Base-by-base conservation (phyloP, 78 protist species). In the Trichosphaerium sp. region DNA sequence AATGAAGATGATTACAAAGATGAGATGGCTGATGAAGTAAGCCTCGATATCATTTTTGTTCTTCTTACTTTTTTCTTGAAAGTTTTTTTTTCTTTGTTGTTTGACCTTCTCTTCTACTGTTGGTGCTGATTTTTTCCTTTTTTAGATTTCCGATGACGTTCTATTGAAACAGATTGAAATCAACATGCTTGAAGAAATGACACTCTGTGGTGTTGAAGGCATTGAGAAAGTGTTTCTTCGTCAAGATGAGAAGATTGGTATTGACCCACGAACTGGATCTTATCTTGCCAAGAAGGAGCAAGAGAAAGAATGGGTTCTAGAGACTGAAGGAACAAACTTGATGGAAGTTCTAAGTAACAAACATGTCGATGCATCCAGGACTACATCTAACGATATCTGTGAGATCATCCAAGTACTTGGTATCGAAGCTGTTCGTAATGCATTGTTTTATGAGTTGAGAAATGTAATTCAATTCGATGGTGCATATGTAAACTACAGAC, bases 401-500 rank as follows among this genome's bases (percentile, higher is more conserved):
- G 99, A 97, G 82, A 74, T 89, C 39, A 18, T 82, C 66, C 51
- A 79, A 4, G 75, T 69, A 5, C 75, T 98, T 6, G 99, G 99
- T 32, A 90, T 98, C 69, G 99, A 98, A 67, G 99, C 99, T 0
- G 97, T 87, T 14, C 83, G 99, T 23, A 38, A 32, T 44, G 57
- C 97, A 1, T 84, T 98, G 23, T 41, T 75, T 15, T 34, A 68
- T 42, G 98, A 95, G 47, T 59, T 98, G n/a, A 59, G 91, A 26
- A 61, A 70, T 2, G 95, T 92, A 34, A 63, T 94, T 66, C 71
- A 54, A 34, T 78, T 87, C 42, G 90, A 93, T 74, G 95, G 96
- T 39, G 37, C 80, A n/a, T 94, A 94, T 79, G 95, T 97, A 66
- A 98, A 98, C 85, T 91, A 97, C 75, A 82, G 99, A 7, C 99